These are phyloP conservation scores for Teratosphaeria pseudoeucalypti DNA, from an alignment of 2,329 filamentous ascomycete genomes.

Conservation along the genomic window DNA sequence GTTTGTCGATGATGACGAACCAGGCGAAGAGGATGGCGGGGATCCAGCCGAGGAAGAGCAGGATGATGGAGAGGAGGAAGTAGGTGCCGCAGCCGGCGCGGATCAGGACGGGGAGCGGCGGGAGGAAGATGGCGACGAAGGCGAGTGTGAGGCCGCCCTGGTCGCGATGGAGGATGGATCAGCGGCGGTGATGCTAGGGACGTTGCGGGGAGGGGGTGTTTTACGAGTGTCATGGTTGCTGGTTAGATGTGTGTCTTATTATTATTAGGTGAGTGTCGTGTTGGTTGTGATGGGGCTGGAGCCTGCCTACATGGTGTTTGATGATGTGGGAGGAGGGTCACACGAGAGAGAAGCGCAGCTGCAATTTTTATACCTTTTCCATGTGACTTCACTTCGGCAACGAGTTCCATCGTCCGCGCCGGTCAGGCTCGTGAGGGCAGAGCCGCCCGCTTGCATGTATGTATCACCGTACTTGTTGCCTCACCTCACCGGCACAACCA, in stretches of 20 bases:
- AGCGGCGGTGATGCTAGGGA: neutral
- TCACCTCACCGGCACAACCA: neutral
- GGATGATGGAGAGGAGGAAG: conserved; percentile 78
- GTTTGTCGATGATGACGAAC: conserved; percentile 39
- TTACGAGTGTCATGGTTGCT: neutral
- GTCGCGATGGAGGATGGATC: neutral
- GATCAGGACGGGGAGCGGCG: conserved; percentile 80
- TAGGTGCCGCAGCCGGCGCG: conserved; percentile 77
- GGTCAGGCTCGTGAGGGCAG: neutral
- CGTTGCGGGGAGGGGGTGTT: neutral
- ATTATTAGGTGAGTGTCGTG: neutral
- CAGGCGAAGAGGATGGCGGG: conserved; percentile 67
- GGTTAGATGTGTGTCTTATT: neutral
- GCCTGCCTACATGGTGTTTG: neutral
- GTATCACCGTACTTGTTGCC: neutral
- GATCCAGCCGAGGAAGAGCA: conserved; percentile 61
- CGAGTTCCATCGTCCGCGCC: neutral
- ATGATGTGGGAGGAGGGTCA: neutral
- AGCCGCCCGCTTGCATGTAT: neutral
- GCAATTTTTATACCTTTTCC: neutral
- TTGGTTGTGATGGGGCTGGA: neutral
- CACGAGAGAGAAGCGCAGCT: neutral
- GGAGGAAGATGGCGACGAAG: conserved; percentile 74
- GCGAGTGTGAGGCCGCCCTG: conserved; percentile 8
- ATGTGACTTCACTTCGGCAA: neutral